A percentile compares a stretch with the other conserved stretches of the same genome.
phyloP scores from a whole-genome alignment of 2,329 filamentous ascomycete species.

The Sarocladium strictum region DNA sequence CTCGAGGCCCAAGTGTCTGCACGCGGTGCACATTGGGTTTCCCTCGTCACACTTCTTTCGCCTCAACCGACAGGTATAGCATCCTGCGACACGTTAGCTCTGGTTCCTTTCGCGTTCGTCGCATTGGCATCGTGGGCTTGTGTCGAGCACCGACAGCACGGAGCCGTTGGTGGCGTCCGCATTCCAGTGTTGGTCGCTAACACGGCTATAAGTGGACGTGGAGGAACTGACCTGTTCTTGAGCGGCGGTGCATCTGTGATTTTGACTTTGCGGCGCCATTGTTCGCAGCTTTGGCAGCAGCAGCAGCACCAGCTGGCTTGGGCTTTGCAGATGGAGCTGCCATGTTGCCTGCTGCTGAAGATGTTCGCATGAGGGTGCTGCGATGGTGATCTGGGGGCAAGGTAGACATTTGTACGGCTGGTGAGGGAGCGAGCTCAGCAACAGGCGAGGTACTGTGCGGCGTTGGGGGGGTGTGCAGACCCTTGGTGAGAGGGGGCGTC shows the following conservation, averaged over 20 bases:
- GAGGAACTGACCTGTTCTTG: constrained; percentile 74
- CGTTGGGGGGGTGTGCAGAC: constrained; percentile 3
- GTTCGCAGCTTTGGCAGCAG: constrained; percentile 21
- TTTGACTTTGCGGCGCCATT: constrained; percentile 55
- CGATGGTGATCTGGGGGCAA: constrained; percentile 53
- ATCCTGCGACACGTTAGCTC: constrained; percentile 37
- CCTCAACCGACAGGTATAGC: constrained; percentile 62
- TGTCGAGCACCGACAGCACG: neutral
- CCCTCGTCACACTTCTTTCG: constrained; percentile 67
- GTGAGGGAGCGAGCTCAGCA: constrained; percentile 4
- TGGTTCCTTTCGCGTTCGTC: neutral
- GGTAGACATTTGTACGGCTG: constrained; percentile 51
- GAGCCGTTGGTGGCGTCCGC: neutral
- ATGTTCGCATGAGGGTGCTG: constrained; percentile 42
- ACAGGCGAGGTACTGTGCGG: constrained; percentile 9
- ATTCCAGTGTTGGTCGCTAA: neutral
- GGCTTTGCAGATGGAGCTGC: constrained; percentile 53
- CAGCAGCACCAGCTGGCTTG: constrained; percentile 40
- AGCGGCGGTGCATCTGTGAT: constrained; percentile 86
- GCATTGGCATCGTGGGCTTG: neutral
- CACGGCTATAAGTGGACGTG: constrained; percentile 1
- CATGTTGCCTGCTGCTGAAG: constrained; percentile 48
- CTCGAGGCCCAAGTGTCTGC: constrained; percentile 69
- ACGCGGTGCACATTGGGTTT: constrained; percentile 56
- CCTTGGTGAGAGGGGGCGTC: constrained; percentile 3